Evolutionary conservation across 345 rosid genomes (phyloP), one percentile per base, ranked within the genome.

Genomic region (Mallotus nudiflorus): DNA sequence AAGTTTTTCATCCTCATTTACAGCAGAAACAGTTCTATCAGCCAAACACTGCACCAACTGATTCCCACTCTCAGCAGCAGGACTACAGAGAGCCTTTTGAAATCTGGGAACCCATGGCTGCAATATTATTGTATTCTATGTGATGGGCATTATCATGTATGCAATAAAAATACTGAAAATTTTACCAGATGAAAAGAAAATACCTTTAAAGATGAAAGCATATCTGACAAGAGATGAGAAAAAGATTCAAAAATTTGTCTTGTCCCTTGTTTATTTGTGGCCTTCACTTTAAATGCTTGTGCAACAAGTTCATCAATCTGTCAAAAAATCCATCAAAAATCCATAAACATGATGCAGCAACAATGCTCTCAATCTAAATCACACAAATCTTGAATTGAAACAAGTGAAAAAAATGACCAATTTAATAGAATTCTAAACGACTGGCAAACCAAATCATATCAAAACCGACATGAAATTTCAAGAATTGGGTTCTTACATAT

Each of bases 71-170:
- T 77, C 82, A 12, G 54, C 24, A 19, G 70, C 37, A 55, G 73
- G 75, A 57, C 46, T 42, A 1, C 83, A 71, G 48, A 86, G 66
- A 0, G 62, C 85, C 68, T 80, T 77, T 65, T 82, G 83, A 54
- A 92, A 80, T 76, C 94, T 85, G 25, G 91, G 87, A 51, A 80
- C 81, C 98, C 99, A 90, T 51, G 97, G 92, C 99, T 95, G 90
- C 87, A 78, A 67, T 58, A 57, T 20, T 7, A n/a, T 42, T 8
- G 46, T 9, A 55, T 71, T 79, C 62, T 1, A 67, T 42, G n/a
- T n/a, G 60, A 54, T 57, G 51, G 22, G 33, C 62, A 29, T 40
- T 22, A 25, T 45, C 29, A 66, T 8, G 52, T 37, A 45, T 29
- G 29, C 51, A 62, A 61, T 14, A 46, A 39, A 63, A 40, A 9